Evolutionary conservation across 495 filamentous ascomycete species (phyloP), one percentile per base, ranked within the genome.

Genomic region (Zalerion maritima): DNA sequence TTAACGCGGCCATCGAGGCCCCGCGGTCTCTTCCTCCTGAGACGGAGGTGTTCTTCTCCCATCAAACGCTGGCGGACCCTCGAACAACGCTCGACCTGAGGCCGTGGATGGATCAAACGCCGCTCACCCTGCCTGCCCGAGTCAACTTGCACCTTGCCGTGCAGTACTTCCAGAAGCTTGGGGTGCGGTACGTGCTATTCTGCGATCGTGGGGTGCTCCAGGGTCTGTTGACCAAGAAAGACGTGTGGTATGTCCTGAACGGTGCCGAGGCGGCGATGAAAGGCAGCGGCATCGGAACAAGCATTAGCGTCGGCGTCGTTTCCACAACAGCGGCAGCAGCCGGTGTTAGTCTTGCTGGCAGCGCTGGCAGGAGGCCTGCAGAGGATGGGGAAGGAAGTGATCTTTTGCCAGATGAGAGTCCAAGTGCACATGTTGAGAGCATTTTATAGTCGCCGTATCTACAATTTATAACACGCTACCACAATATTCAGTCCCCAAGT

Each of bases 101-200:
- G 9, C 85, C 83, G 4, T 97, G 87, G 86, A 93, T 97, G 81
- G 89, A 97, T 47, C 85, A 94, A 46, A 97, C 89, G 0, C 89
- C 89, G 2, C 79, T 97, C 18, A 94, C 91, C 0, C 66, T 97
- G 8, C 78, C 81, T 18, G 69, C 70, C 19, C 67, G 75, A 24
- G 70, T 68, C 28, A 77, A 66, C 28, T 70, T 96, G 32, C 69
- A 81, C 42, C 66, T 97, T 18, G 81, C 83, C 3, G 71, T 87
- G 10, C 75, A 70, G 21, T 84, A 96, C 67, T 96, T 97, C 55
- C 81, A 91, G 55, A 85, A 84, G 45, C 66, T 97, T 5, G 89
- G 89, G 12, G 52, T 97, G 24, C 68, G 87, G 20, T 94, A 96
- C 53, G 75, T 97, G 3, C 52, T 96, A 2, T 94, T 96, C 52